Base-by-base conservation (phyloP, 2,329 filamentous ascomycete genomes). In the Aspergillus clavatus region DNA sequence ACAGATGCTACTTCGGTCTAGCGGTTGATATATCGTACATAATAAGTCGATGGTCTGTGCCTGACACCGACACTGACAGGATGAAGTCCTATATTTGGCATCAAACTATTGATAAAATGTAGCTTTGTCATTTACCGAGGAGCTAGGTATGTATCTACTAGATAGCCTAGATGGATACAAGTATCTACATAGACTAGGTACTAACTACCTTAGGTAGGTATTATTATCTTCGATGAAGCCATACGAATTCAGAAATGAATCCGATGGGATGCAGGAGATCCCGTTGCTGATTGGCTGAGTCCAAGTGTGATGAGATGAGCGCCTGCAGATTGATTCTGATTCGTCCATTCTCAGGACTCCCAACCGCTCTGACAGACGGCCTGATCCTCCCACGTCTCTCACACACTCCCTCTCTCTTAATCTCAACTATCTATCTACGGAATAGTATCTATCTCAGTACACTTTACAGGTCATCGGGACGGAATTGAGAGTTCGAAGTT, bases 281-380 rank as follows among this genome's bases (percentile, higher is more conserved):
- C 7, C 18, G n/a, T 18, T 33, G n/a, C 29, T 29, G 26, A 48
- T 50, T 40, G 45, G 31, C 23, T 19, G 26, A 24, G 23, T 35
- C n/a, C 12, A 42, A 46, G 19, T 35, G 31, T 58, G 59, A 62
- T 46, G 47, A 55, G 37, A 52, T 39, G 38, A 51, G 62, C 62
- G 62, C 60, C 58, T 65, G 58, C 55, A 65, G 53, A 52, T 51
- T 46, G 33, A 18, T 22, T 54, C 16, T 52, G 16, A 65, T 64
- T 60, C 59, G 62, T 36, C 41, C 23, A 7, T 22, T 7, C 7
- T 2, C 10, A 19, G 16, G 18, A 18, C 16, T 16, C 12, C 37
- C 7, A 24, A 8, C 23, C 18, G 29, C 12, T 6, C 22, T 19
- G 23, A n/a, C 21, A 37, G 21, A 37, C 29, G n/a, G n/a, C n/a